Evolutionary conservation across 2,329 filamentous ascomycete genomes (phyloP), one percentile per base, ranked within the genome.

Genomic region (Hymenoscyphus occultus): DNA sequence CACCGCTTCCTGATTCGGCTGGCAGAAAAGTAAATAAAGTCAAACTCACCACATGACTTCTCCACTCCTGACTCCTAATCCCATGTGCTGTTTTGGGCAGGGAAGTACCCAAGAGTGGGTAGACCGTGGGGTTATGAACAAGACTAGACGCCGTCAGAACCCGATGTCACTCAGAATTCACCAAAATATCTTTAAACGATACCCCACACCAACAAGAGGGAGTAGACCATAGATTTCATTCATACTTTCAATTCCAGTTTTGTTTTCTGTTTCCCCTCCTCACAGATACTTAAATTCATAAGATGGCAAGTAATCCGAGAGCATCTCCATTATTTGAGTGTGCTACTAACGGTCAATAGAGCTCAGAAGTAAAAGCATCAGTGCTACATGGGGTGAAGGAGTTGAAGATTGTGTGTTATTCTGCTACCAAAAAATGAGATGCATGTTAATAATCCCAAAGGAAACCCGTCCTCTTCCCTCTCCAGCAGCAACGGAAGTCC

Each of bases 401-500:
- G 39, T 67, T 76, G 62, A 71, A 73, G 60, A 67, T 76, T 42
- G 64, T 66, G 22, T 32, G 75, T 76, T 63, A 64, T 68, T 70
- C 12, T 40, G 69, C 14, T 39, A 48, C 12, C n/a, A 40, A 56
- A 58, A 48, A 13, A 59, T 54, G 3, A 28, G 28, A 59, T 19
- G 60, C 56, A 62, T n/a, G 65, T 13, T 45, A 12, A 28, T 39
- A 54, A n/a, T 32, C 10, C n/a, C n/a, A 22, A 61, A 76, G 74
- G 74, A 76, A 72, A 60, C 67, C 54, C 71, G 75, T 35, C 54
- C 61, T 9, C 69, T 77, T 5, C 48, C 48, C 13, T 59, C 62
- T 16, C 75, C 74, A 60, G 65, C 61, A 28, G 58, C 73, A 59
- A 62, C 64, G 60, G 91, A 97, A 80, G 92, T 97, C 59, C 92